These are phyloP conservation scores for Isoetes taiwanensis DNA, from an alignment of 75 land plant species.

Conservation along the genomic window DNA sequence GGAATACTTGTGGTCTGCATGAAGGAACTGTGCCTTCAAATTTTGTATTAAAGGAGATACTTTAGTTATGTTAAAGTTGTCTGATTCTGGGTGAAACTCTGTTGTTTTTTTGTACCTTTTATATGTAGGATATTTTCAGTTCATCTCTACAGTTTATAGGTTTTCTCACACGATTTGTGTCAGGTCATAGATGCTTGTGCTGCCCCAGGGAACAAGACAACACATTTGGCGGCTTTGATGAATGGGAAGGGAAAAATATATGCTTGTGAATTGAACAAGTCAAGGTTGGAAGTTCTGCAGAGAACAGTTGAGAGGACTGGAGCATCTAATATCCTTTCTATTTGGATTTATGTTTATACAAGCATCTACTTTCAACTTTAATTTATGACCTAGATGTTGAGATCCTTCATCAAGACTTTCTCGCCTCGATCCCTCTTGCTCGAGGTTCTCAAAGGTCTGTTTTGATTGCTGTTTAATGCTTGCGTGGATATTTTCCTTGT, in stretches of 20 bases:
- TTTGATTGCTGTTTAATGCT: too few species aligned
- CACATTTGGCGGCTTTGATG: slow-evolving; percentile 90
- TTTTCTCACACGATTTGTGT: background rate
- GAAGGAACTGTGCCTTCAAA: too few species aligned
- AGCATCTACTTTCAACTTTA: background rate
- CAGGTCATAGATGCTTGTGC: slow-evolving; percentile 98
- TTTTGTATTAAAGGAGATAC: too few species aligned
- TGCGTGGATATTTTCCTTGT: too few species aligned
- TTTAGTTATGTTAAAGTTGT: too few species aligned
- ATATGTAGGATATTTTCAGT: background rate
- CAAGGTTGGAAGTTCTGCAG: slow-evolving; percentile 37
- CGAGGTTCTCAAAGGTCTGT: slow-evolving; percentile 51
- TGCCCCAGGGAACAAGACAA: slow-evolving; percentile 95
- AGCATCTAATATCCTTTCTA: slow-evolving; percentile 72
- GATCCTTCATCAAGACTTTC: slow-evolving; percentile 57
- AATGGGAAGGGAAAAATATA: slow-evolving; percentile 55
- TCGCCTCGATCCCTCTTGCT: slow-evolving; percentile 37
- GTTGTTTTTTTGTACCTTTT: slow-evolving; percentile 4
- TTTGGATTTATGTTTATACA: background rate
- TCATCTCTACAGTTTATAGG: background rate
- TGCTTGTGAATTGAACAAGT: slow-evolving; percentile 67
- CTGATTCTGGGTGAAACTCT: too few species aligned
- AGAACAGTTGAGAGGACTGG: slow-evolving; percentile 63
- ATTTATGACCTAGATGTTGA: too few species aligned
- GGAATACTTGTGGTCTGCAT: too few species aligned